phyloP scores from a whole-genome alignment of 169 alveolate genomes.

The Eimeria maxima region DNA sequence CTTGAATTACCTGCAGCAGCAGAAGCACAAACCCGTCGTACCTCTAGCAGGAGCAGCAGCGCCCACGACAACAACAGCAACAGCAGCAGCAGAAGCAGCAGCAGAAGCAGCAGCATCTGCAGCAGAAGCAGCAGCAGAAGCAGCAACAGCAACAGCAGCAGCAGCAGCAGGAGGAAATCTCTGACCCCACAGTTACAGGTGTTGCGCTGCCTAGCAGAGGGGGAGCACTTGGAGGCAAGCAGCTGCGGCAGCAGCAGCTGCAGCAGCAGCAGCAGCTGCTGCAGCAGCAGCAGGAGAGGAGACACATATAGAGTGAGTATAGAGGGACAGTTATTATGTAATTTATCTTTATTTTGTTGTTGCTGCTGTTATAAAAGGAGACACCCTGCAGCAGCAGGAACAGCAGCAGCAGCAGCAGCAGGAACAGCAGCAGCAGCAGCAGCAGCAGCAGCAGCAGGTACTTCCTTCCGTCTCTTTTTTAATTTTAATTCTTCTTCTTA shows the following conservation, averaged over 20 bases:
- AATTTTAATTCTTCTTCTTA: not conserved
- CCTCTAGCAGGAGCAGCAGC: no score
- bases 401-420: no score
- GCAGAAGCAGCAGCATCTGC: not conserved
- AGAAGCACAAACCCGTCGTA: not conserved
- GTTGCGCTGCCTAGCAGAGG: constrained; percentile 18
- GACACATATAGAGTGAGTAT: not conserved
- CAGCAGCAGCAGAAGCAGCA: not conserved
- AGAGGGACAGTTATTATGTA: not conserved
- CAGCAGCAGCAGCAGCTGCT: constrained; percentile 1
- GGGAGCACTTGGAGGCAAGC: not conserved
- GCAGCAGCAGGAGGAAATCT: not conserved
- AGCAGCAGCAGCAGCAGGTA: constrained; percentile 46
- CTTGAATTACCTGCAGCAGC: not conserved
- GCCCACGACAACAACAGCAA: not conserved
- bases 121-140: not conserved
- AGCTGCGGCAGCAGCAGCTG: no score
- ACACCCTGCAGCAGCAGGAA: constrained; percentile 11
- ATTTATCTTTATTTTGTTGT: not conserved
- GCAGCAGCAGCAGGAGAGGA: constrained; percentile 31
- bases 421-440: not conserved
- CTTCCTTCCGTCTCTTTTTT: not conserved
- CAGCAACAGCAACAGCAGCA: not conserved
- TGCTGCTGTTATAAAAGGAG: not conserved
- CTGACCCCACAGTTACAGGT: not conserved